Conservation (phyloP, 2,329 filamentous ascomycete species). For the Fusarium pseudocircinatum region DNA sequence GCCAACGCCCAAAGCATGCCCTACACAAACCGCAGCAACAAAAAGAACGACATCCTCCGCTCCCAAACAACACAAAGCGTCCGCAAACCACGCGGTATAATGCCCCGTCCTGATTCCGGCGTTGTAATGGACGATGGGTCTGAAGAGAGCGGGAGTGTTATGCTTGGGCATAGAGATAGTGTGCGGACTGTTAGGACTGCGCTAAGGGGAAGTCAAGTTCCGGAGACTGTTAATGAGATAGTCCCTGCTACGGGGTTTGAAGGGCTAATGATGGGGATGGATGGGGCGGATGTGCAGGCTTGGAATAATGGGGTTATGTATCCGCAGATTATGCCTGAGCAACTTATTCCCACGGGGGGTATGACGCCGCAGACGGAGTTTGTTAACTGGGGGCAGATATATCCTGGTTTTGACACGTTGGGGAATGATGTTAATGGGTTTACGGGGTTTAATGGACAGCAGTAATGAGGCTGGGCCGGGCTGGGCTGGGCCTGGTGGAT, state of each 20-base stretch:
- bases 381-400: conserved; percentile 40
- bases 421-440: conserved; percentile 38
- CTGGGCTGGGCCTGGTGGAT: conserved; percentile 24
- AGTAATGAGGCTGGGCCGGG: conserved; percentile 2
- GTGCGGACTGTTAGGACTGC: conserved; percentile 42
- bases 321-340: conserved; percentile 36
- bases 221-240: conserved; percentile 35
- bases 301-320: conserved; percentile 46
- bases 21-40: conserved; percentile 54
- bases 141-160: conserved; percentile 50
- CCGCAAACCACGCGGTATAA: conserved; percentile 40
- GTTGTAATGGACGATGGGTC: conserved; percentile 52
- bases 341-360: conserved; percentile 33
- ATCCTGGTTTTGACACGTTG: conserved; percentile 38
- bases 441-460: conserved; percentile 39
- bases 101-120: conserved; percentile 51
- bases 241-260: conserved; percentile 29
- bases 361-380: conserved; percentile 43
- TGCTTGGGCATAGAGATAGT: conserved; percentile 46
- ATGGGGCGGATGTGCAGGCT: conserved; percentile 40
- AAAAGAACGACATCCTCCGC: conserved; percentile 47
- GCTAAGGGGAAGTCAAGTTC: conserved; percentile 37
- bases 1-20: conserved; percentile 49
- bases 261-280: conserved; percentile 18
- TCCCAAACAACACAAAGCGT: conserved; percentile 28